Evolutionary conservation across 805 yeast species (phyloP).

Genomic region (Wickerhamiella allomyrinae): DNA sequence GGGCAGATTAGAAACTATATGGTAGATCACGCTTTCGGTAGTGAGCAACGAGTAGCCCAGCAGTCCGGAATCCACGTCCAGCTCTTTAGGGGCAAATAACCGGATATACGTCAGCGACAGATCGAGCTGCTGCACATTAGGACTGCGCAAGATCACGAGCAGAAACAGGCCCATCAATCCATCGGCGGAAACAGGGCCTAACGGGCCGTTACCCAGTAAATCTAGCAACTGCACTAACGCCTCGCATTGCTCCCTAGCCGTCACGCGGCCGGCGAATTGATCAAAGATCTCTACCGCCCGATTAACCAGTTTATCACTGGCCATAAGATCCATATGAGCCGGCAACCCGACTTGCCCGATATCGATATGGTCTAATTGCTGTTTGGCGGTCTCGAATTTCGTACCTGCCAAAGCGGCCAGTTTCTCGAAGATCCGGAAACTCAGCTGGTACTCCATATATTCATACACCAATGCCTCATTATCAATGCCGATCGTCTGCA

Average conservation of each 20-base stretch:
- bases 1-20: constrained; percentile 34
- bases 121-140: constrained; percentile 36
- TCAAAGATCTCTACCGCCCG: constrained; percentile 38
- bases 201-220: constrained; percentile 21
- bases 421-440: constrained; percentile 2
- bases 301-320: constrained; percentile 27
- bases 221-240: constrained; percentile 1
- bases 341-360: constrained; percentile 32
- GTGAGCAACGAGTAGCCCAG: constrained; percentile 57
- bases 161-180: constrained; percentile 58
- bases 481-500: constrained; percentile 2
- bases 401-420: not conserved
- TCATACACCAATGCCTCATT: constrained; percentile 3
- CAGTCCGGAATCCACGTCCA: constrained; percentile 8
- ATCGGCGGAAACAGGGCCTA: constrained; percentile 55
- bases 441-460: constrained; percentile 7
- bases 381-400: not conserved
- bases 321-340: constrained; percentile 15
- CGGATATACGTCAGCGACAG: constrained; percentile 54
- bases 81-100: constrained; percentile 31
- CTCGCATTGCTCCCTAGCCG: not conserved
- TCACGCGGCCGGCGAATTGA: constrained; percentile 31
- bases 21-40: constrained; percentile 65
- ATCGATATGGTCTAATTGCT: constrained; percentile 23
- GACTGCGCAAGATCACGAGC: constrained; percentile 52